Conservation (phyloP, 2,329 filamentous ascomycete genomes). For the Stagonosporopsis cucurbitacearum region DNA sequence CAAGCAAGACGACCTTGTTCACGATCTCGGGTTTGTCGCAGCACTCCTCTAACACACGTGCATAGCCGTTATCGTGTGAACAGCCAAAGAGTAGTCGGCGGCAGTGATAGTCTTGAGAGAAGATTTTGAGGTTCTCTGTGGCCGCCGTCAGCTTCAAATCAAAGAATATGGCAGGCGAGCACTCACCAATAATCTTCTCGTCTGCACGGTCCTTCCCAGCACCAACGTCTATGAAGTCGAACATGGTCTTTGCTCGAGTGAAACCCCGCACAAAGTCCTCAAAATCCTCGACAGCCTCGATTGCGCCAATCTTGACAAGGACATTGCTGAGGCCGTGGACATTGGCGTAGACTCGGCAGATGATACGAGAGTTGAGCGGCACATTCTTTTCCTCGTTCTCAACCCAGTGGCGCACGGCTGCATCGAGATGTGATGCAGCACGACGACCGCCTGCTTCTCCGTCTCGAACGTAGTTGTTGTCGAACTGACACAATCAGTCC, state of each 20-base stretch:
- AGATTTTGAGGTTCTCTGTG: slow-evolving; percentile 62
- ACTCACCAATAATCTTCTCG: slow-evolving; percentile 58
- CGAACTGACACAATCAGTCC: slow-evolving; percentile 46
- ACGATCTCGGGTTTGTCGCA: slow-evolving; percentile 53
- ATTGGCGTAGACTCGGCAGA: slow-evolving; percentile 62
- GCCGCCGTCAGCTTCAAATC: slow-evolving; percentile 9
- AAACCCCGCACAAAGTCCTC: slow-evolving; percentile 64
- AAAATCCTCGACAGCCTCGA: slow-evolving; percentile 51
- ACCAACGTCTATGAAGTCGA: slow-evolving; percentile 56
- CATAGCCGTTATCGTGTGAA: slow-evolving; percentile 63
- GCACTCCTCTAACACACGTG: slow-evolving; percentile 59
- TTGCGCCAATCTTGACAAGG: slow-evolving; percentile 55
- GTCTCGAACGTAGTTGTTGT: slow-evolving; percentile 56
- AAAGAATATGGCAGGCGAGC: too few species aligned
- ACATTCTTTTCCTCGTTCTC: slow-evolving; percentile 46
- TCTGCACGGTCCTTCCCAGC: slow-evolving; percentile 55
- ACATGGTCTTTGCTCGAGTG: slow-evolving; percentile 56
- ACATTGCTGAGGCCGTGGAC: slow-evolving; percentile 58
- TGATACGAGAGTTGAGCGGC: slow-evolving; percentile 54
- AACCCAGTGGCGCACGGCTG: slow-evolving; percentile 53
- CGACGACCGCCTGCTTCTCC: slow-evolving; percentile 61
- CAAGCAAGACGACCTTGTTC: slow-evolving; percentile 61
- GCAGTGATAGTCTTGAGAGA: slow-evolving; percentile 65
- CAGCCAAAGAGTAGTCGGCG: slow-evolving; percentile 67
- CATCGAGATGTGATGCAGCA: slow-evolving; percentile 59